A percentile compares a stretch with the other conserved stretches of the same genome.
Conservation (phyloP, 2,329 filamentous ascomycete species). For the Aspergillus alliaceus region DNA sequence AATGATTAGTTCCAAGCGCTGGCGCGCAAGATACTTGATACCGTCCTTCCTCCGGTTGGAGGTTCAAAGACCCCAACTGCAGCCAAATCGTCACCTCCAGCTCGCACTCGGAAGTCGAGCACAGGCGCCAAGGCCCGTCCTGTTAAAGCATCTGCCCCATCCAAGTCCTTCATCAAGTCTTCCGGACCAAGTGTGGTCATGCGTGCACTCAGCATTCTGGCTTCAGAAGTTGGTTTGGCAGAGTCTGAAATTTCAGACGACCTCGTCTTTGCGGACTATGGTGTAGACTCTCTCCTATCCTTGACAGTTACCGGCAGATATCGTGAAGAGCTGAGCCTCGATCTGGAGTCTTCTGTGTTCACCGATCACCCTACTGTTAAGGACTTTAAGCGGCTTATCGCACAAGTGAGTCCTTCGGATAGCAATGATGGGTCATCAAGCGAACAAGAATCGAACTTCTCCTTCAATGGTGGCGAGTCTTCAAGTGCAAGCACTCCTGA, state of each 20-base stretch:
- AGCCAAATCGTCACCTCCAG: conserved; percentile 24
- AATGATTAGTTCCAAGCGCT: conserved; percentile 41
- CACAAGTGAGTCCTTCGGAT: conserved; percentile 32
- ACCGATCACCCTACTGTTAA: conserved; percentile 61
- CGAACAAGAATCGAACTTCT: conserved; percentile 30
- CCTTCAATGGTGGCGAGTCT: conserved; percentile 26
- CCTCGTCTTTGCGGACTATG: conserved; percentile 61
- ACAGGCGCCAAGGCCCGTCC: conserved; percentile 22
- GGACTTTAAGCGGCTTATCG: conserved; percentile 59
- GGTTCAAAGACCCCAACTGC: conserved; percentile 21
- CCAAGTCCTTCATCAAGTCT: conserved; percentile 23
- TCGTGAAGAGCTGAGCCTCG: conserved; percentile 60
- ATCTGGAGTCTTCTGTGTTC: conserved; percentile 60
- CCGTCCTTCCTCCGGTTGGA: conserved; percentile 39
- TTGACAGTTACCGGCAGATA: conserved; percentile 63
- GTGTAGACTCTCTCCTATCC: conserved; percentile 62
- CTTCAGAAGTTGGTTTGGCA: conserved; percentile 55
- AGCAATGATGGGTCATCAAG: conserved; percentile 30
- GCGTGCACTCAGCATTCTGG: conserved; percentile 42
- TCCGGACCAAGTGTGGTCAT: conserved; percentile 30
- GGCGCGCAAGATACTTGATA: conserved; percentile 42
- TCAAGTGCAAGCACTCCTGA: conserved; percentile 36
- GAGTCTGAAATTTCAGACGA: conserved; percentile 60
- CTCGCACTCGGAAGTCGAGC: conserved; percentile 29
- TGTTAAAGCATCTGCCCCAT: conserved; percentile 26